Conservation (phyloP, 2,329 filamentous ascomycete genomes). For the Pseudonectria foliicola region DNA sequence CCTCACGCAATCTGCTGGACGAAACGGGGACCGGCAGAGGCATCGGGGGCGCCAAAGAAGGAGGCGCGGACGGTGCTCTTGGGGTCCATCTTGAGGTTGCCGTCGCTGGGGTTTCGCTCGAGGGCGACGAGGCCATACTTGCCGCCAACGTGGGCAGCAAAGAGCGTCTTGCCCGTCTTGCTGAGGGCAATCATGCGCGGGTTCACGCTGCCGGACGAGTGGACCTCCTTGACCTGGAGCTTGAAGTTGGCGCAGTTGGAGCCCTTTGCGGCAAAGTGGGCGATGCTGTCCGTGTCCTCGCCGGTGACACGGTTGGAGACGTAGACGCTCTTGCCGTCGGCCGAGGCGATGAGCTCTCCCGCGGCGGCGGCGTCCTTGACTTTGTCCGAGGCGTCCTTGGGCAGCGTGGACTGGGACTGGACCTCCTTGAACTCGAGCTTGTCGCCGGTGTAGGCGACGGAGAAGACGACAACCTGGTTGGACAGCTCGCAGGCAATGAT, state of each 20-base stretch:
- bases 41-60: constrained; percentile 24
- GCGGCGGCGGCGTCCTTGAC: constrained; percentile 33
- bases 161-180: constrained; percentile 31
- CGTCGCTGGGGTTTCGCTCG: constrained; percentile 21
- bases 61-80: constrained; percentile 18
- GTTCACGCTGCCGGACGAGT: constrained; percentile 28
- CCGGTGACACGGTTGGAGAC: constrained; percentile 45
- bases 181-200: constrained; percentile 42
- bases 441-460: constrained; percentile 30
- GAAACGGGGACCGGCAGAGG: constrained; percentile 25
- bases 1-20: constrained; percentile 23
- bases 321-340: constrained; percentile 39
- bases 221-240: constrained; percentile 27
- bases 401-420: constrained; percentile 36
- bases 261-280: constrained; percentile 32
- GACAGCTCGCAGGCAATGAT: constrained; percentile 39
- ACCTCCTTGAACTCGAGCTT: constrained; percentile 28
- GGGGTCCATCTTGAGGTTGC: constrained; percentile 23
- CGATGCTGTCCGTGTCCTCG: constrained; percentile 38
- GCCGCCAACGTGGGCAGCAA: constrained; percentile 41
- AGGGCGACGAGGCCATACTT: constrained; percentile 34
- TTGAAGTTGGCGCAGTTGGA: constrained; percentile 15
- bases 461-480: constrained; percentile 37
- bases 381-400: constrained; percentile 25
- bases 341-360: constrained; percentile 37